These are phyloP conservation scores for Aureoboletus auriporus DNA, from an alignment of 768 basidiomycete genomes.

Conservation along the genomic window DNA sequence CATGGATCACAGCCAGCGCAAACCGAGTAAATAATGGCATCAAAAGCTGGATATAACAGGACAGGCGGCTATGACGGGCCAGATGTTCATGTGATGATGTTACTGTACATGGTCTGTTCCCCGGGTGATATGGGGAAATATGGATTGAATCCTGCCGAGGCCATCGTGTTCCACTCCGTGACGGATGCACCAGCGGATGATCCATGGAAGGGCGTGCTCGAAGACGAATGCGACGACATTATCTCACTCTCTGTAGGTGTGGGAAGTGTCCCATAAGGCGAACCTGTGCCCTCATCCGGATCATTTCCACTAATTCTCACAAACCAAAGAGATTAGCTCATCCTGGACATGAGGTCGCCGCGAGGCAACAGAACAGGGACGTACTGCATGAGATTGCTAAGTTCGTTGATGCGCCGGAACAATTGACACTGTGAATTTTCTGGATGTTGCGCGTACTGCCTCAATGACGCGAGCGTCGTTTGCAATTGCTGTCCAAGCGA, in stretches of 20 bases:
- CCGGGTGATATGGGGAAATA: constrained; percentile 61
- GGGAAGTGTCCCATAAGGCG: constrained; percentile 51
- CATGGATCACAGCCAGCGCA: constrained; percentile 31
- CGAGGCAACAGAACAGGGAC: constrained; percentile 34
- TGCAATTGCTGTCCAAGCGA: constrained; percentile 62
- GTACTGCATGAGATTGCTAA: constrained; percentile 64
- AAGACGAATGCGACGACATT: constrained; percentile 43
- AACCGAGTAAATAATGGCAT: constrained; percentile 24
- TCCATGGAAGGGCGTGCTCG: constrained; percentile 39
- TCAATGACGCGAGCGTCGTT: constrained; percentile 48
- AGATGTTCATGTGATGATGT: constrained; percentile 47
- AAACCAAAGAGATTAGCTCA: constrained; percentile 27
- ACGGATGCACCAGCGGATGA: constrained; percentile 46
- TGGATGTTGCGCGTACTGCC: constrained; percentile 59
- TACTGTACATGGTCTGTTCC: constrained; percentile 54
- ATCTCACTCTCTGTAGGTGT: constrained; percentile 63
- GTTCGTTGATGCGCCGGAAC: constrained; percentile 56
- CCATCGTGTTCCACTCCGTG: constrained; percentile 59
- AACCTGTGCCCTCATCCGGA: constrained; percentile 42
- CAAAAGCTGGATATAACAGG: constrained; percentile 8
- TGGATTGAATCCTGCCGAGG: constrained; percentile 56
- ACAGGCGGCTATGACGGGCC: not conserved
- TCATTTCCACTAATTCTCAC: constrained; percentile 48
- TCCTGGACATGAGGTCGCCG: constrained; percentile 30
- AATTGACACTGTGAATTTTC: constrained; percentile 51